These are phyloP conservation scores for Suhomyces panamericanus DNA, from an alignment of 1,139 yeast species.

Conservation along the genomic window DNA sequence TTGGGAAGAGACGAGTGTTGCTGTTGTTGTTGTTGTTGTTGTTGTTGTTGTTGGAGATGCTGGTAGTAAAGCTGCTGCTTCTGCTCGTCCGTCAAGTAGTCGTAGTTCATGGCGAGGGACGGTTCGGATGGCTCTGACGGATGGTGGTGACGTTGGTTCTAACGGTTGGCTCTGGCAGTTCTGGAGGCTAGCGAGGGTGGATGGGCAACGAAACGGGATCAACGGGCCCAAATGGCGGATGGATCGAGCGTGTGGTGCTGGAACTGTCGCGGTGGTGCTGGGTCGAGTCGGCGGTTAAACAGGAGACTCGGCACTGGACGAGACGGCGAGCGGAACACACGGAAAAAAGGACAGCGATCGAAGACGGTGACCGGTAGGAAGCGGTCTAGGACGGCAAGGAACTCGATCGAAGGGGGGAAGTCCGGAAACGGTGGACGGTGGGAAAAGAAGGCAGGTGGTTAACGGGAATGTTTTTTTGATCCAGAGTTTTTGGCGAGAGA, in stretches of 20 bases:
- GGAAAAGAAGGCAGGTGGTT: background rate
- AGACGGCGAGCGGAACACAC: too few relatives aligned
- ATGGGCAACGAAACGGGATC: too few relatives aligned
- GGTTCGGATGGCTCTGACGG: background rate
- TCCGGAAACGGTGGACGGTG: slow-evolving; percentile 1
- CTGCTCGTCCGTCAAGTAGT: slow-evolving; percentile 35
- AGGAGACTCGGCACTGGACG: too few relatives aligned
- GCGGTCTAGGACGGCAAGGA: background rate
- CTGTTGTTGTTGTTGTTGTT: slow-evolving; percentile 20
- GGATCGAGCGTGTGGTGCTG: too few relatives aligned
- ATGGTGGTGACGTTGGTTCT: too few relatives aligned
- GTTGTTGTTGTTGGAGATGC: slow-evolving; percentile 23
- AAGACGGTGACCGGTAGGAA: too few relatives aligned
- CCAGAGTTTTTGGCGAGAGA: slow-evolving; percentile 3
- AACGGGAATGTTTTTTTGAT: slow-evolving; percentile 4
- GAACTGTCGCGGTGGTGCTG: too few relatives aligned
- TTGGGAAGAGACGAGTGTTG: slow-evolving; percentile 23
- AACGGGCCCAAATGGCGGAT: too few relatives aligned
- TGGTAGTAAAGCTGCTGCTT: slow-evolving; percentile 35
- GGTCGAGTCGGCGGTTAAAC: too few relatives aligned
- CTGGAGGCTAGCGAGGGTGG: background rate
- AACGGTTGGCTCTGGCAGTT: too few relatives aligned
- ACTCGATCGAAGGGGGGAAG: background rate
- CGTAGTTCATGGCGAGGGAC: slow-evolving; percentile 29
- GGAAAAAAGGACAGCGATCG: too few relatives aligned